Evolutionary conservation across 2,329 filamentous ascomycete species (phyloP), one percentile per base, ranked within the genome.

Genomic region (Cordyceps farinosa): DNA sequence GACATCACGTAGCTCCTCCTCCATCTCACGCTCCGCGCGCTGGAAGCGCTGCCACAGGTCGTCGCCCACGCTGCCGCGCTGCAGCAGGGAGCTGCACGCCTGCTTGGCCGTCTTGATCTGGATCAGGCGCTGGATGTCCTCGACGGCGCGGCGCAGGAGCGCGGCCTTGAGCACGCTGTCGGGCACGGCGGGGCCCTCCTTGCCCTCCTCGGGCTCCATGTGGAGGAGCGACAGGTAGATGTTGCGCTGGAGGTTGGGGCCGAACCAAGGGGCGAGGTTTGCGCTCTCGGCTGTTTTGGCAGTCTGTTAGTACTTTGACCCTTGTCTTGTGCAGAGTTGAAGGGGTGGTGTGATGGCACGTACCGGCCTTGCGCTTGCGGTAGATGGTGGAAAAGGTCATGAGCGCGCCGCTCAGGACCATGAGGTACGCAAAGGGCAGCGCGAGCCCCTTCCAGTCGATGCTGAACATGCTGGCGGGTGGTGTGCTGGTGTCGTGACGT

Each of bases 11-110:
- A 99, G 82, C 78, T 99, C 95, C 69, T 92, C 91, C 79, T 99
- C 93, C 82, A 98, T 96, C 78, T 99, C 95, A 80, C 96, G 93
- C 84, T 99, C 95, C 0, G 94, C 95, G 57, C 92, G 85, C 77
- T 88, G 78, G 76, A 98, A 97, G 45, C 94, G 84, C 80, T 97
- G 91, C 90, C 92, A 97, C 69, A 99, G 78, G 76, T 99, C 95
- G 74, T 99, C 95, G 15, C 95, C 94, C 1, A 99, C 92, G 72
- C 92, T 96, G 55, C 95, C 95, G 67, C 92, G 84, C 77, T 96
- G 92, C 70, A 98, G 78, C 68, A 99, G 80, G 30, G 88, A 85
- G 72, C 90, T 89, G 72, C 96, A 87, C 8, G 95, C 92, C 70
- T 91, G 90, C 81, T 98, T 99, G 69, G 92, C 90, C 63, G 86